Base-by-base conservation (phyloP, 2,329 filamentous ascomycete genomes). In the Bipolaris bicolor region DNA sequence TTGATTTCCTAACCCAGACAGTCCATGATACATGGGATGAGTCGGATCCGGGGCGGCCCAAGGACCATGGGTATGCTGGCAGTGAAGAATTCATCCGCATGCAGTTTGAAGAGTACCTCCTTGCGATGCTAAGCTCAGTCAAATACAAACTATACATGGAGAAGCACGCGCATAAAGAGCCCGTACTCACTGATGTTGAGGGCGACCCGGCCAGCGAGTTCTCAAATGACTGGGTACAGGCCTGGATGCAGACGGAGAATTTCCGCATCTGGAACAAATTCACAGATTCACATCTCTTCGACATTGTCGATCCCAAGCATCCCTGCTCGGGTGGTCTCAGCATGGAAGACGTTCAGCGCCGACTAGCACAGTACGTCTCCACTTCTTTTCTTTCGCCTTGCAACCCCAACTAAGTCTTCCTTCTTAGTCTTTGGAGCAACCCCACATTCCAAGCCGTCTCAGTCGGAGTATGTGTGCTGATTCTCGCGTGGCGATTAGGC, bases 11-110 rank as follows among this genome's bases (percentile, higher is more conserved):
- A 52, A 96, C 92, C 0, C 91, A 97, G 68, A 90, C 92, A 37
- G 91, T 99, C 20, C 91, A 95, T 69, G 92, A 98, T 63, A 97
- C 95, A 0, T 99, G 95, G 95, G 95, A 99, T 72, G 92, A 97
- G 40, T 62, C 87, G 4, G 94, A 98, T 70, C 95, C 95, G 0
- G 86, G 87, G 61, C 85, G 91, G 46, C 95, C 95, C n/a, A 97
- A 92, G 70, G 96, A 92, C 2, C 89, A 97, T 82, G 93, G 93
- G 29, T 99, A 97, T 71, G 88, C 92, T 36, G 95, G 95, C 29
- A 97, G 92, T 61, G 95, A 99, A 78, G 95, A 98, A 74, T 97
- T 97, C 71, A 99, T 99, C 67, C 87, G 95, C 29, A 86, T 97
- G 39, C 94, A 98, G 70, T 99, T 99, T 62, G 95, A 99, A 77